Evolutionary conservation across 108 stramenopile species (phyloP).

Genomic region (Ochromonas danica): DNA sequence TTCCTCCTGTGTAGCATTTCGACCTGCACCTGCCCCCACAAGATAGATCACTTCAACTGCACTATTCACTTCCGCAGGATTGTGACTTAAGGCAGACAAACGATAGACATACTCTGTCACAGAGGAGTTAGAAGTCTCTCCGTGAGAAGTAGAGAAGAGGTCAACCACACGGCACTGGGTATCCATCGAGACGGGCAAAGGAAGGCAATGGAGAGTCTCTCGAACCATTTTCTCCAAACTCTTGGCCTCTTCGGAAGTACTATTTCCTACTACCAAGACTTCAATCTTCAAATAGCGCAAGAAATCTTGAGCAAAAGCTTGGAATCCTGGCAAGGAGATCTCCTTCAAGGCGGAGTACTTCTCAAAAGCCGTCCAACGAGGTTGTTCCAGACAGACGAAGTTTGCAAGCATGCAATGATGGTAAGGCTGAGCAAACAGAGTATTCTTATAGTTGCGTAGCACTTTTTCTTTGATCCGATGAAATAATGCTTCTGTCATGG

Average conservation of each 20-base stretch:
- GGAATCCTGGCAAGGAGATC: slow-evolving; percentile 51
- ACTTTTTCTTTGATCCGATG: slow-evolving; percentile 62
- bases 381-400: slow-evolving; percentile 58
- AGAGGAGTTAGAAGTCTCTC: too few species aligned
- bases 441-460: slow-evolving; percentile 52
- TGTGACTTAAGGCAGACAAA: slow-evolving; percentile 43
- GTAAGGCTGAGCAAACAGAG: slow-evolving; percentile 64
- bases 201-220: slow-evolving; percentile 31
- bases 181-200: slow-evolving; percentile 26
- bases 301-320: slow-evolving; percentile 52
- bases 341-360: slow-evolving; percentile 44
- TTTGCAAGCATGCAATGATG: slow-evolving; percentile 64
- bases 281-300: slow-evolving; percentile 54
- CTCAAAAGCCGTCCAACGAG: slow-evolving; percentile 55
- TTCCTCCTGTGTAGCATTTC: too few species aligned
- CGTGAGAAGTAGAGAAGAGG: too few species aligned
- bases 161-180: slow-evolving; percentile 60
- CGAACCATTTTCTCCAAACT: slow-evolving; percentile 43
- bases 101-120: slow-evolving; percentile 51
- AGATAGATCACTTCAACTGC: slow-evolving; percentile 49
- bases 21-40: too few species aligned
- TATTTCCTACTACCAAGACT: slow-evolving; percentile 71
- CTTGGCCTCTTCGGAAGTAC: slow-evolving; percentile 57
- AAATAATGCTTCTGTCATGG: slow-evolving; percentile 62
- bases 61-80: slow-evolving; percentile 60